Percentiles rank a stretch among this genome's conserved stretches.
Conservation (phyloP, 371 early-diverging fungal genomes). For the Apophysomyces trapeziformis region DNA sequence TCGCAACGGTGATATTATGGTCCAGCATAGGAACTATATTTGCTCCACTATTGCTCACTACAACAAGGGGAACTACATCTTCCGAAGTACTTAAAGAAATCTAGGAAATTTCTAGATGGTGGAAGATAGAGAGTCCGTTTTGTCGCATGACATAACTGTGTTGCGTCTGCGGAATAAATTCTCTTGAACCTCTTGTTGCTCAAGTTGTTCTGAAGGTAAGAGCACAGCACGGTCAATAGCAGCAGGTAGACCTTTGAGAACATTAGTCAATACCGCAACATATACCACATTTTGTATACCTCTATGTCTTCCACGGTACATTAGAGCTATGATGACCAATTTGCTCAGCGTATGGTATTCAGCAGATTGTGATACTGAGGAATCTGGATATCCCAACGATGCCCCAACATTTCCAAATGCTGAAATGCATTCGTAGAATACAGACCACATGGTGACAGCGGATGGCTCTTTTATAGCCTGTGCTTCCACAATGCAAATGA, state of each 20-base stretch:
- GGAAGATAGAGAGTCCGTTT: background rate
- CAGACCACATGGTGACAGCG: slow-evolving; percentile 37
- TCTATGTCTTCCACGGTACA: slow-evolving; percentile 51
- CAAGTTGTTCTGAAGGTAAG: slow-evolving; percentile 43
- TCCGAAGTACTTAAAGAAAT: too few relatives aligned
- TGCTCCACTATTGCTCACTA: too few relatives aligned
- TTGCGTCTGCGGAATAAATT: slow-evolving; percentile 8
- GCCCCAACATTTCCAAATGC: slow-evolving; percentile 50
- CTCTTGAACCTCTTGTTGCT: slow-evolving; percentile 10
- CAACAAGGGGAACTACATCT: too few relatives aligned
- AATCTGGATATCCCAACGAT: slow-evolving; percentile 40
- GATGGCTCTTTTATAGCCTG: slow-evolving; percentile 40
- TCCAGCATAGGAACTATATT: too few relatives aligned
- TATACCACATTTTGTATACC: slow-evolving; percentile 16
- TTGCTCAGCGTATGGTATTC: slow-evolving; percentile 41
- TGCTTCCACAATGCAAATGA: slow-evolving; percentile 38
- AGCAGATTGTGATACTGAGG: slow-evolving; percentile 40
- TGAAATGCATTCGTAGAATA: slow-evolving; percentile 50
- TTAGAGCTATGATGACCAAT: slow-evolving; percentile 39
- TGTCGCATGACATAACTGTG: background rate
- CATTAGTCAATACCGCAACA: too few relatives aligned
- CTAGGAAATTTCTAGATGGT: background rate
- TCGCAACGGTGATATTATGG: too few relatives aligned
- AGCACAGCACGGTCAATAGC: slow-evolving; percentile 53
- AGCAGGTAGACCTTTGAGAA: slow-evolving; percentile 42